phyloP scores from a whole-genome alignment of 768 basidiomycete genomes.

The Symmetrospora coprosmae region DNA sequence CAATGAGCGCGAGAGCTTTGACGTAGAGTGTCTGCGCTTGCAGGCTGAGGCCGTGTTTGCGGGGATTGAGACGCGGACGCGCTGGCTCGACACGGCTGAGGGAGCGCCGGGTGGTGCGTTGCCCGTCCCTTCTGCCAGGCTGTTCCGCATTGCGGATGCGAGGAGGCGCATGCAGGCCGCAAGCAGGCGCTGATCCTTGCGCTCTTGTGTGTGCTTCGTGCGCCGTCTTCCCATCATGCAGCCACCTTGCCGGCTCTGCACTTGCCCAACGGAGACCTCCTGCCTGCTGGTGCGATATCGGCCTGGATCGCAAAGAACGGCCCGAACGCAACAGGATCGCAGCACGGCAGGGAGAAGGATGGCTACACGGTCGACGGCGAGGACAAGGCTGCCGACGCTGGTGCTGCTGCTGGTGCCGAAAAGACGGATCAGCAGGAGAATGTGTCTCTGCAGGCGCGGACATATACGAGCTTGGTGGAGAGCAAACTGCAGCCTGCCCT shows the following conservation, averaged over 20 bases:
- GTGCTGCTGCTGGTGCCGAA: too few species aligned
- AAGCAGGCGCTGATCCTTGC: not conserved
- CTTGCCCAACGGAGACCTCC: slow-evolving; percentile 6
- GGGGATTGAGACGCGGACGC: not conserved
- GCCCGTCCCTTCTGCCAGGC: not conserved
- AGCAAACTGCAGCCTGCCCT: slow-evolving; percentile 12
- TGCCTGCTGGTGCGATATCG: not conserved
- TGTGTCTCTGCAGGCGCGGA: not conserved
- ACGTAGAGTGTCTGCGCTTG: not conserved
- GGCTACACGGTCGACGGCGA: not conserved
- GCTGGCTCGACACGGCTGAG: not conserved
- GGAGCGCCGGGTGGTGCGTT: slow-evolving; percentile 16
- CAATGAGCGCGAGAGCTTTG: slow-evolving; percentile 15
- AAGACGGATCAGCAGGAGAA: not conserved
- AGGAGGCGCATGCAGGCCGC: not conserved
- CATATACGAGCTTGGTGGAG: slow-evolving; percentile 13
- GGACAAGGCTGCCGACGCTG: not conserved
- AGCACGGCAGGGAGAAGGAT: not conserved
- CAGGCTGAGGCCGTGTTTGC: slow-evolving; percentile 15
- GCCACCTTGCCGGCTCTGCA: slow-evolving; percentile 6
- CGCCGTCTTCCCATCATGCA: not conserved
- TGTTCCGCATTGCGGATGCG: not conserved
- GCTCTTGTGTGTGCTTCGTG: not conserved
- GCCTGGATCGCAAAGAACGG: slow-evolving; percentile 7
- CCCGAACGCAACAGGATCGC: not conserved